Evolutionary conservation across 768 basidiomycete species (phyloP).

Genomic region (Termitomyces eurrhizus): DNA sequence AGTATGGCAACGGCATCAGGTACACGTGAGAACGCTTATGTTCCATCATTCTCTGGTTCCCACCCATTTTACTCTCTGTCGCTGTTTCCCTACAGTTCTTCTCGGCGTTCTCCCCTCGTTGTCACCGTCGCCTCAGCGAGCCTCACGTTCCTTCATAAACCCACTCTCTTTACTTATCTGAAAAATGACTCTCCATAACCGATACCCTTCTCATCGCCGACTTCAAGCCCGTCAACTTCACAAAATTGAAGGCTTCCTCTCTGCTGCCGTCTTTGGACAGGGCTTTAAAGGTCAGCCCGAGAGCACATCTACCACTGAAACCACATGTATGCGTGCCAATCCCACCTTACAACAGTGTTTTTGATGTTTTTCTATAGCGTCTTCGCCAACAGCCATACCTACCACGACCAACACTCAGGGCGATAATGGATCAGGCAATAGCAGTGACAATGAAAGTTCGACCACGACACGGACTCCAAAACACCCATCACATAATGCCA

Average conservation of each 20-base stretch:
- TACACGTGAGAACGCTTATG: not conserved
- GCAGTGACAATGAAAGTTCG: not conserved
- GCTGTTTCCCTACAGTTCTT: not conserved
- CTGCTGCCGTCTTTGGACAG: not conserved
- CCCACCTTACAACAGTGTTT: not conserved
- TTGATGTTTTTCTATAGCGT: not conserved
- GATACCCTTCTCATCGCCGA: constrained; percentile 23
- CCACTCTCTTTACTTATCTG: constrained; percentile 10
- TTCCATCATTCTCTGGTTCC: not conserved
- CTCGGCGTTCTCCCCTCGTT: constrained; percentile 1
- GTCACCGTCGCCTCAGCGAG: constrained; percentile 1
- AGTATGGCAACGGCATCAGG: not conserved
- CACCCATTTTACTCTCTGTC: not conserved
- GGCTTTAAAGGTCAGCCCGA: too few species aligned
- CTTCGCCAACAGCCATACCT: not conserved
- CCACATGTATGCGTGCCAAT: not conserved
- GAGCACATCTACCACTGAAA: not conserved
- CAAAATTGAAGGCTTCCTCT: not conserved
- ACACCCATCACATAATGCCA: not conserved
- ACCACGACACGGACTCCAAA: not conserved
- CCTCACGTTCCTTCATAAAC: constrained; percentile 16
- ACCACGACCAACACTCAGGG: too few species aligned
- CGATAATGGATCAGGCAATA: not conserved
- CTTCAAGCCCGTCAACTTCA: constrained; percentile 18
- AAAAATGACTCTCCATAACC: constrained; percentile 26